Percentiles rank a stretch among this genome's conserved stretches.
Conservation (phyloP, 2,329 filamentous ascomycete genomes). For the Trichoderma sp. region DNA sequence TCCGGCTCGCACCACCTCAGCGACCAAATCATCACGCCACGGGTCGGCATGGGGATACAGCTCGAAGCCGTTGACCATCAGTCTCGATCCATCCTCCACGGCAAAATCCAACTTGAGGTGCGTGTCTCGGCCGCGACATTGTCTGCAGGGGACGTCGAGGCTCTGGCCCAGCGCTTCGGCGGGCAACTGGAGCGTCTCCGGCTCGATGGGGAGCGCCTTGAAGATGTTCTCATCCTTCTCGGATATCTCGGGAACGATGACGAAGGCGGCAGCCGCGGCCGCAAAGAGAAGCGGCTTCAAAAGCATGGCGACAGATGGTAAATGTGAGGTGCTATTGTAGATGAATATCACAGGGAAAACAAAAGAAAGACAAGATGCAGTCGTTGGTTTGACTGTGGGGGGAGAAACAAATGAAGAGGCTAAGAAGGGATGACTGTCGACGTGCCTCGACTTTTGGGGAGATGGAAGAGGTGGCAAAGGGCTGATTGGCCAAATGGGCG, state of each 20-base stretch:
- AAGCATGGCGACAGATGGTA: conserved; percentile 29
- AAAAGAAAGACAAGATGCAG: not conserved
- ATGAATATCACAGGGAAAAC: not conserved
- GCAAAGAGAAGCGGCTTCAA: conserved; percentile 34
- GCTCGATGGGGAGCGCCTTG: conserved; percentile 38
- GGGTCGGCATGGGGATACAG: conserved; percentile 55
- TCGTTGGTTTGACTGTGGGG: not conserved
- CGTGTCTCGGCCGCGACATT: conserved; percentile 47
- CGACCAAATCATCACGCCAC: conserved; percentile 42
- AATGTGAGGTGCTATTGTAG: not conserved
- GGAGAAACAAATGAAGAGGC: not conserved
- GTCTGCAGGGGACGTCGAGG: conserved; percentile 51
- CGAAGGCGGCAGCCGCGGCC: conserved; percentile 44
- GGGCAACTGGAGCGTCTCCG: conserved; percentile 38
- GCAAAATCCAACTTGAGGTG: conserved; percentile 54
- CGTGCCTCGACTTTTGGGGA: not conserved
- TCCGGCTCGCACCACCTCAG: conserved; percentile 43
- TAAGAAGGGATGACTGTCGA: not conserved
- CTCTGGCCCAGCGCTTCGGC: conserved; percentile 34
- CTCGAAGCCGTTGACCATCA: conserved; percentile 59
- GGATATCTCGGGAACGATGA: conserved; percentile 51
- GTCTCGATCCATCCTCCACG: conserved; percentile 46
- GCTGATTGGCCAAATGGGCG: not conserved
- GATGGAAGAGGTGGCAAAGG: conserved; percentile 1
- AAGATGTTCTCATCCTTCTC: conserved; percentile 42